Conservation (phyloP, 371 early-diverging fungal genomes). For the Dinochytrium kinnereticum region DNA sequence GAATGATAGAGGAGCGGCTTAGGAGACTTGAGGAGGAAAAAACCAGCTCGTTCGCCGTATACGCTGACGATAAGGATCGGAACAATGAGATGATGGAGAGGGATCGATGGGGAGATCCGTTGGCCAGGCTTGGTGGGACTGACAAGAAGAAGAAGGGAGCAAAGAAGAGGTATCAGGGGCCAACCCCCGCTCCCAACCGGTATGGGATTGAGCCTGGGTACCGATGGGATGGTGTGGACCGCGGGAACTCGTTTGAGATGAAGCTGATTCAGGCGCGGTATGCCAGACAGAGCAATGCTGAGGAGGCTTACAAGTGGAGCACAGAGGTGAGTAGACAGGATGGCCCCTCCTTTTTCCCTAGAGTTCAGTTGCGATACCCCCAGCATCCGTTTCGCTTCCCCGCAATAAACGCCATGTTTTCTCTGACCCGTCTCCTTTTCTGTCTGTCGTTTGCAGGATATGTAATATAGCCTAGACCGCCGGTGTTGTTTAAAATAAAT, state of each 20-base stretch:
- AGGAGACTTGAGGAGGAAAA: conserved; percentile 62
- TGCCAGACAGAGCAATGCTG: conserved; percentile 17
- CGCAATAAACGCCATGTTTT: too few species aligned
- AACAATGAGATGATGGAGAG: conserved; percentile 47
- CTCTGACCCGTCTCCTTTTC: too few species aligned
- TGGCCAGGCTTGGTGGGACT: conserved; percentile 48
- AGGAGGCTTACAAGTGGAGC: conserved; percentile 56
- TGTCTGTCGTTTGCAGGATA: too few species aligned
- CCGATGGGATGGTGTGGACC: conserved; percentile 93
- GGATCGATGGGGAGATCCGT: conserved; percentile 61
- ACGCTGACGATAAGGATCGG: conserved; percentile 52
- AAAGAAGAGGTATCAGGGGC: conserved; percentile 42
- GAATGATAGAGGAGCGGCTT: conserved; percentile 53
- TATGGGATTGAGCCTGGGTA: conserved; percentile 85
- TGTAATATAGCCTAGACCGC: too few species aligned
- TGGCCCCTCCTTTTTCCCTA: too few species aligned
- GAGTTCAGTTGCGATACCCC: too few species aligned
- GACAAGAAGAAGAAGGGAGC: conserved; percentile 25
- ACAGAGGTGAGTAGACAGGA: conserved; percentile 50
- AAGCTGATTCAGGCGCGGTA: conserved; percentile 46
- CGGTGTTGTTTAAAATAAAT: too few species aligned
- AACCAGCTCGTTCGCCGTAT: conserved; percentile 45
- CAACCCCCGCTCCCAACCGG: conserved; percentile 76
- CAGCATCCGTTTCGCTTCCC: too few species aligned
- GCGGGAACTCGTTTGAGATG: conserved; percentile 85